Evolutionary conservation across 495 filamentous ascomycete species (phyloP).

Genomic region (Penicillium herquei): DNA sequence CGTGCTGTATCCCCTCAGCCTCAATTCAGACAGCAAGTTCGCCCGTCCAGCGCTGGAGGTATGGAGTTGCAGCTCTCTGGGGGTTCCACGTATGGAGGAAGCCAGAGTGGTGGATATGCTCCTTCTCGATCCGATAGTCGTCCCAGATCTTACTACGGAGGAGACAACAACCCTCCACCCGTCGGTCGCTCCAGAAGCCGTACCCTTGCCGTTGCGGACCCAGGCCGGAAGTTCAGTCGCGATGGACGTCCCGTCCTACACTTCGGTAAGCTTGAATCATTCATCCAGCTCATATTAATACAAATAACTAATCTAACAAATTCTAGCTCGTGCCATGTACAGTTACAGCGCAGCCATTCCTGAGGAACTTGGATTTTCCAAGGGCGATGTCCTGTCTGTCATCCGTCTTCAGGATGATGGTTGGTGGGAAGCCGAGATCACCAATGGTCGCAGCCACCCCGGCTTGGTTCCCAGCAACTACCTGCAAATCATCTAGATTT

Average conservation of each 20-base stretch:
- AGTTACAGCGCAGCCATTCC: constrained; percentile 92
- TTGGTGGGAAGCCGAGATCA: constrained; percentile 98
- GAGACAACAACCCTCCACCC: constrained; percentile 36
- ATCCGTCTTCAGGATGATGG: constrained; percentile 93
- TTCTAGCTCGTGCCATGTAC: constrained; percentile 84
- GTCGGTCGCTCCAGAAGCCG: constrained; percentile 69
- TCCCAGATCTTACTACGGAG: constrained; percentile 64
- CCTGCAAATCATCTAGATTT: constrained; percentile 59
- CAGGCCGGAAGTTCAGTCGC: constrained; percentile 69
- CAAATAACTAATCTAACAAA: constrained; percentile 11
- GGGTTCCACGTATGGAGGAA: constrained; percentile 42
- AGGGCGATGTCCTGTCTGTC: constrained; percentile 90
- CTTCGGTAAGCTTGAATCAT: constrained; percentile 68
- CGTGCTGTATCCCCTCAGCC: constrained; percentile 60
- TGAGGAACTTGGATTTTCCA: constrained; percentile 89
- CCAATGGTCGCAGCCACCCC: constrained; percentile 66
- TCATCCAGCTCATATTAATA: not conserved
- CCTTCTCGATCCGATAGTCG: constrained; percentile 49
- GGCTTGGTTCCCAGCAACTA: constrained; percentile 98
- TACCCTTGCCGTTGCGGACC: constrained; percentile 63
- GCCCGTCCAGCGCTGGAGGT: constrained; percentile 65
- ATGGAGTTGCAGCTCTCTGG: constrained; percentile 83
- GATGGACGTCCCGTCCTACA: constrained; percentile 88
- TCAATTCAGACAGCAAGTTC: constrained; percentile 56
- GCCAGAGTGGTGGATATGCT: constrained; percentile 50